Conservation (phyloP, 1,139 yeast genomes). For the Kurtzmaniella natalensis region DNA sequence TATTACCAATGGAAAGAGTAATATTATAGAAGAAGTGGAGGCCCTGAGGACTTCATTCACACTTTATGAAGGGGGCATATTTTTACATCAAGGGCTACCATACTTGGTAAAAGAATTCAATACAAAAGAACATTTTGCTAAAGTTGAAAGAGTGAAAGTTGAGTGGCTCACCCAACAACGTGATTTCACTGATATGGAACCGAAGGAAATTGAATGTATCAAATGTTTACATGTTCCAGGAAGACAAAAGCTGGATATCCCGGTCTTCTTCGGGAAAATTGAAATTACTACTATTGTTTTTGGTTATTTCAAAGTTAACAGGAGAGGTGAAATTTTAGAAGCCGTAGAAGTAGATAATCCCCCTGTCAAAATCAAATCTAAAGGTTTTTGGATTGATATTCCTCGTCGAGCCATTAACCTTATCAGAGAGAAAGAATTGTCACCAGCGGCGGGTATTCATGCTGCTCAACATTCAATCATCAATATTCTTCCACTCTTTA, state of each 20-base stretch:
- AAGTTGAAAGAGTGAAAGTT: slow-evolving; percentile 81
- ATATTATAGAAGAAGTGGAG: slow-evolving; percentile 87
- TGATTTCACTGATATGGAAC: slow-evolving; percentile 91
- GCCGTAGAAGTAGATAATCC: slow-evolving; percentile 92
- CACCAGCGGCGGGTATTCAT: slow-evolving; percentile 89
- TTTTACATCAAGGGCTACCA: slow-evolving; percentile 88
- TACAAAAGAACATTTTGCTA: slow-evolving; percentile 69
- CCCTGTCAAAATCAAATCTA: slow-evolving; percentile 62
- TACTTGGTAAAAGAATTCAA: slow-evolving; percentile 83
- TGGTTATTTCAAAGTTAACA: slow-evolving; percentile 86
- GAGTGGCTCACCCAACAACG: slow-evolving; percentile 92
- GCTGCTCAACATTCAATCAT: slow-evolving; percentile 91
- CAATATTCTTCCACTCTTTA: slow-evolving; percentile 64
- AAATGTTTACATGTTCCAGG: slow-evolving; percentile 41
- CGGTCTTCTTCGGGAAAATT: slow-evolving; percentile 72
- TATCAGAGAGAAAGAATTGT: slow-evolving; percentile 53
- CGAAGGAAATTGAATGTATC: slow-evolving; percentile 64
- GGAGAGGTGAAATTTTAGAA: slow-evolving; percentile 73
- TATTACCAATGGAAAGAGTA: slow-evolving; percentile 67
- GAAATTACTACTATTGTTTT: slow-evolving; percentile 72
- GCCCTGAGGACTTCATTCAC: slow-evolving; percentile 87
- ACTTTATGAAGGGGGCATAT: slow-evolving; percentile 91
- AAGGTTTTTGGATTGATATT: slow-evolving; percentile 90
- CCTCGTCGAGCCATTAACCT: slow-evolving; percentile 60
- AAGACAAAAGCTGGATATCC: slow-evolving; percentile 42